Conservation (phyloP, 148 eudicot species). For the Persicaria tinctoria region DNA sequence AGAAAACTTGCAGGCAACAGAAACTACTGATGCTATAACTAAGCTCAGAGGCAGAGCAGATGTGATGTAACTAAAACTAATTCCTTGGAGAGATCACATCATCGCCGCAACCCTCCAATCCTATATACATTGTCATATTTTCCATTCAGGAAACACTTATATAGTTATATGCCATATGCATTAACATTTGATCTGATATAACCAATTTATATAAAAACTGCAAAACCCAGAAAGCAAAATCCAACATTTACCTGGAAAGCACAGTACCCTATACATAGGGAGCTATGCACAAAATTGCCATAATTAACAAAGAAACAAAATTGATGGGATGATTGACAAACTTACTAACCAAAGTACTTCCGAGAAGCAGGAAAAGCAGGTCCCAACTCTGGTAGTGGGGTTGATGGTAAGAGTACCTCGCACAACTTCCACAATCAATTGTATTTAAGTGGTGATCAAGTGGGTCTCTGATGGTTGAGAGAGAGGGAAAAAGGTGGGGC, state of each 20-base stretch:
- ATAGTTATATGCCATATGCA: not conserved
- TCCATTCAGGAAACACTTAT: not conserved
- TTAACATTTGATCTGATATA: not conserved
- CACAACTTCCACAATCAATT: conserved; percentile 10
- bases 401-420: not conserved
- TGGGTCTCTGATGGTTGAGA: conserved; percentile 11
- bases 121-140: not conserved
- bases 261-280: not conserved
- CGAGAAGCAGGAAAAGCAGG: conserved; percentile 1
- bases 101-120: not conserved
- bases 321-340: not conserved
- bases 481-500: conserved; percentile 9
- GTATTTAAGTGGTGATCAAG: conserved; percentile 11
- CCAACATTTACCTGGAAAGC: not conserved
- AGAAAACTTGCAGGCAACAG: not conserved
- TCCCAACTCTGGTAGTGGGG: conserved; percentile 17
- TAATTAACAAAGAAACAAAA: not conserved
- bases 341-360: not conserved
- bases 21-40: not conserved
- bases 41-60: not conserved
- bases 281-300: conserved; percentile 5
- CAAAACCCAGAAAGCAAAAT: conserved; percentile 3
- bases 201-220: not conserved
- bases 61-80: not conserved
- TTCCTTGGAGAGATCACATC: not conserved